Evolutionary conservation across 1,139 yeast genomes (phyloP).

Genomic region (Yamadazyma diospyri): DNA sequence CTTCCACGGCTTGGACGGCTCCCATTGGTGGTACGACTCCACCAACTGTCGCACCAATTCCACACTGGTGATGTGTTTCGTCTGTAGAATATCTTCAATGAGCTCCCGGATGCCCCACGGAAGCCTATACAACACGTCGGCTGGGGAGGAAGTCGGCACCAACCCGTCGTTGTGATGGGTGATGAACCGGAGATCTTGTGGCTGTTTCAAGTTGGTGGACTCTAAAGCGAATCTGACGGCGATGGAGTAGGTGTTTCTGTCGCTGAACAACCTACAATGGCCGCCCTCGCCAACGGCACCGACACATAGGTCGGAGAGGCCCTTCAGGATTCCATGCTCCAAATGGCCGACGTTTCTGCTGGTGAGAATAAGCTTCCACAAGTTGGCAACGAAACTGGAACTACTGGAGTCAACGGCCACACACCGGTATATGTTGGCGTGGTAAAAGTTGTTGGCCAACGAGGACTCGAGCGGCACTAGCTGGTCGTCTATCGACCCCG

Average conservation of each 20-base stretch:
- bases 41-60: conserved; percentile 27
- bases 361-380: conserved; percentile 33
- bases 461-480: conserved; percentile 66
- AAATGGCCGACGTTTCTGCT: conserved; percentile 36
- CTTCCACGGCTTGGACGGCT: conserved; percentile 35
- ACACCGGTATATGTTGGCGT: conserved; percentile 53
- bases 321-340: conserved; percentile 31
- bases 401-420: conserved; percentile 25
- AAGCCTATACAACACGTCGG: conserved; percentile 20
- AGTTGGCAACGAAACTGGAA: conserved; percentile 24
- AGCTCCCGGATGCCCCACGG: conserved; percentile 42
- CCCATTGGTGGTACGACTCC: conserved; percentile 37
- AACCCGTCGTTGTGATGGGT: conserved; percentile 9
- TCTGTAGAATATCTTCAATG: conserved; percentile 30
- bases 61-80: conserved; percentile 36
- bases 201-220: conserved; percentile 29
- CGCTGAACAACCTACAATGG: conserved; percentile 26
- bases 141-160: neutral
- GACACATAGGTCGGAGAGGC: conserved; percentile 29
- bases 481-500: conserved; percentile 63
- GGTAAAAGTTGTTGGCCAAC: conserved; percentile 40
- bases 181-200: conserved; percentile 12
- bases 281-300: conserved; percentile 26
- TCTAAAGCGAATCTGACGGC: conserved; percentile 36
- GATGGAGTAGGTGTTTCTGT: conserved; percentile 24